A percentile compares a stretch with the other conserved stretches of the same genome.
These are phyloP conservation scores for Arabidopsis arenosa DNA, from an alignment of 345 rosid species.

Conservation along the genomic window DNA sequence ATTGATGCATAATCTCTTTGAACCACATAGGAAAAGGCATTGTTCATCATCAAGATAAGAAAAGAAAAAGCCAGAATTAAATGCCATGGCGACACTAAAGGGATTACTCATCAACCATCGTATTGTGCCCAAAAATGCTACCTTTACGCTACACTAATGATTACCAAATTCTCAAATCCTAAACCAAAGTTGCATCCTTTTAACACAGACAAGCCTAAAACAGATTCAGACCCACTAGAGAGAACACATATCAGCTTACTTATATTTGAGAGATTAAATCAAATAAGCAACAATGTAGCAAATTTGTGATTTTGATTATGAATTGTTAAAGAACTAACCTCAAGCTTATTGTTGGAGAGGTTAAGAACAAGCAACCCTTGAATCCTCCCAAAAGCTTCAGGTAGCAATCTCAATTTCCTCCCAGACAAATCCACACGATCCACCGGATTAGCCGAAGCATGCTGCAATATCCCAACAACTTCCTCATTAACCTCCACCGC, in stretches of 20 bases:
- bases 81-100: background rate
- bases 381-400: constrained; percentile 91
- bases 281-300: background rate
- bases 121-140: background rate
- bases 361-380: constrained; percentile 65
- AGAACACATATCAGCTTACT: background rate
- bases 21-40: constrained; percentile 13
- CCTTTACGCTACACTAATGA: constrained; percentile 5
- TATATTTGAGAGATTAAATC: background rate
- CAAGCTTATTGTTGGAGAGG: constrained; percentile 75
- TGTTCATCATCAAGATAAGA: background rate
- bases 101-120: constrained; percentile 15
- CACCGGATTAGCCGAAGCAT: constrained; percentile 57
- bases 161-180: constrained; percentile 12
- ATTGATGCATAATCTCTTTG: background rate
- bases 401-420: constrained; percentile 64
- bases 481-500: constrained; percentile 59
- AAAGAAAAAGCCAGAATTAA: background rate
- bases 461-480: constrained; percentile 61
- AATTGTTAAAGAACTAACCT: constrained; percentile 50
- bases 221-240: background rate
- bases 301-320: background rate
- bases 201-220: background rate
- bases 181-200: constrained; percentile 3
- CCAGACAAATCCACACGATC: constrained; percentile 77